Base-by-base conservation (phyloP, 2,329 filamentous ascomycete species). In the Paecilomyces dactylethromorphus region DNA sequence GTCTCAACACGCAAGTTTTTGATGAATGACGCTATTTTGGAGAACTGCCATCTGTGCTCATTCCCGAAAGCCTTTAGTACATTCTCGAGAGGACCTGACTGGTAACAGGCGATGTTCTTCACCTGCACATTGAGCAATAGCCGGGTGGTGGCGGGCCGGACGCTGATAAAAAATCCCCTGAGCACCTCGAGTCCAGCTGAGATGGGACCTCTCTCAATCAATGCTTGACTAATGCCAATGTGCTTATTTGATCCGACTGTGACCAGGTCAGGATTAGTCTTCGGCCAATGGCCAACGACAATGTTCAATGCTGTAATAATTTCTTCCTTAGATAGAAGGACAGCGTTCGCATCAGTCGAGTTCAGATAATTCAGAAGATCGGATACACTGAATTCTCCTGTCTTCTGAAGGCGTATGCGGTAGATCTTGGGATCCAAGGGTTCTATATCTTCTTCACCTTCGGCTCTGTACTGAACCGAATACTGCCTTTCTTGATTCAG, bases 101-200 rank as follows among this genome's bases (percentile, higher is more conserved):
- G 76, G 69, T 84, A 85, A 65, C 85, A 87, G 0, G 84, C 83
- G 2, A 79, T 77, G 52, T 82, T 81, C 8, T 83, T 83, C 26
- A 87, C 84, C 59, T 88, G 86, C 2, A 88, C 74, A 58, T 89
- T 88, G 12, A 88, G 69, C 0, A 88, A 67, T 3, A 88, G 73
- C 3, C 84, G 78, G 45, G 78, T 79, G 13, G 83, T 82, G 2
- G 83, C 81, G 1, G 83, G 79, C 4, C 86, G 82, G 31, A 85
- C 81, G 65, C 84, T 87, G 11, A 84, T 76, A 65, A 83, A 87
- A 70, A 83, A 88, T 0, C 86, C 86, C 50, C 85, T 78, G 3
- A 86, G 69, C 0, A 84, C 84, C 54, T 82, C 75, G 0, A 88
- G 72, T 1, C 84, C 84, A 11, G 68, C 74, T 2, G 77, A 78